These are phyloP conservation scores for Neoboletus subvelutipes DNA, from an alignment of 768 basidiomycete species.

Conservation along the genomic window DNA sequence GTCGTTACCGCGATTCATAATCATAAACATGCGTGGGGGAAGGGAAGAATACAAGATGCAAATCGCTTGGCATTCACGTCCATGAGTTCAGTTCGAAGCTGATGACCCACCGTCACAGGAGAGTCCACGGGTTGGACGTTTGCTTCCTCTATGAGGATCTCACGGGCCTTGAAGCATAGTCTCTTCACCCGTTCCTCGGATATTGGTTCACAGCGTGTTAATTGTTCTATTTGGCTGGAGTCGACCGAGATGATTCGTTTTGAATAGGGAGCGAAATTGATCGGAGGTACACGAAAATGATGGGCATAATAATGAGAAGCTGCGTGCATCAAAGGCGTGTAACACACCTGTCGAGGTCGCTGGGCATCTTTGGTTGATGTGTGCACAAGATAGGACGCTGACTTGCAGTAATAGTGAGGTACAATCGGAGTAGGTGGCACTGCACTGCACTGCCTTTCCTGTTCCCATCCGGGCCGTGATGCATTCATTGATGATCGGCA, in stretches of 20 bases:
- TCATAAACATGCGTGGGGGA: constrained; percentile 3
- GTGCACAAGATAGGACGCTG: constrained; percentile 29
- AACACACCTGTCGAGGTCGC: constrained; percentile 57
- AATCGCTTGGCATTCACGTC: constrained; percentile 1
- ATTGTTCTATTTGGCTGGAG: constrained; percentile 88
- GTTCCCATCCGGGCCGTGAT: constrained; percentile 14
- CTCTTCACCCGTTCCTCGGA: constrained; percentile 95
- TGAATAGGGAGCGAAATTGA: constrained; percentile 21
- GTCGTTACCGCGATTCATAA: constrained; percentile 7
- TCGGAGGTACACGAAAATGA: constrained; percentile 26
- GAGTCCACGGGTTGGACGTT: constrained; percentile 97
- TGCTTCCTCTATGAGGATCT: constrained; percentile 96
- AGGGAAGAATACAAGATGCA: neutral
- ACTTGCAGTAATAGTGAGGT: constrained; percentile 29
- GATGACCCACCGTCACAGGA: constrained; percentile 79
- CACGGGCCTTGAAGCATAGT: constrained; percentile 92
- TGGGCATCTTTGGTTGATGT: constrained; percentile 42
- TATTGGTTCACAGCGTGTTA: constrained; percentile 91
- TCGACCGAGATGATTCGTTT: constrained; percentile 15
- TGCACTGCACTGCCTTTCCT: constrained; percentile 26
- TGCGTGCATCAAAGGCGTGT: constrained; percentile 31
- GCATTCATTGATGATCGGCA: constrained; percentile 17
- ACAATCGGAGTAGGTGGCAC: constrained; percentile 22
- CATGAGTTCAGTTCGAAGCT: neutral
- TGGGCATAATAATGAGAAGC: constrained; percentile 20